Percentiles rank a stretch among this genome's conserved stretches.
Conservation (phyloP, 2,329 filamentous ascomycete genomes). For the Aspergillus pseudoglaucus region DNA sequence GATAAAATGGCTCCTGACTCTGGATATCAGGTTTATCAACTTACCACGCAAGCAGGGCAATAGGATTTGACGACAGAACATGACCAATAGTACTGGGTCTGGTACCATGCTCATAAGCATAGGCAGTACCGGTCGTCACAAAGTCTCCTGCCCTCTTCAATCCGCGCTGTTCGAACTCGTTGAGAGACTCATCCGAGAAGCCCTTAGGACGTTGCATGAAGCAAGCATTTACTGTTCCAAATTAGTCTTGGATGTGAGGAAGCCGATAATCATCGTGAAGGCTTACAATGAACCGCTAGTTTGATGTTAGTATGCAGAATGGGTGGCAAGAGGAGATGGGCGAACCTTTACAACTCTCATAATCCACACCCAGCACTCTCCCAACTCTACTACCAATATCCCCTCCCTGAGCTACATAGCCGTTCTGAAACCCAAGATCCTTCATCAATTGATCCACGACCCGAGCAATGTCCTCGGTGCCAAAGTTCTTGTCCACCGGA, state of each 20-base stretch:
- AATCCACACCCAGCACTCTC: conserved; percentile 16
- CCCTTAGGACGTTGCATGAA: conserved; percentile 18
- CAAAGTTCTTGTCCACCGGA: conserved; percentile 21
- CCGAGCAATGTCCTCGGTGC: conserved; percentile 17
- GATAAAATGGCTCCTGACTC: not conserved
- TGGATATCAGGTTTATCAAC: not conserved
- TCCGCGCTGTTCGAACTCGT: conserved; percentile 24
- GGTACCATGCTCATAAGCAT: conserved; percentile 25
- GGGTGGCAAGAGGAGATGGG: too few species aligned
- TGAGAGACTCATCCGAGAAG: conserved; percentile 16
- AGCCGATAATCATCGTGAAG: not conserved
- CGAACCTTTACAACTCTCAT: conserved; percentile 26
- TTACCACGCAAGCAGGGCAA: conserved; percentile 29
- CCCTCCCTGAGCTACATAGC: conserved; percentile 27
- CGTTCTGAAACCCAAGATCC: conserved; percentile 20
- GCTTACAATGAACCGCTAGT: conserved; percentile 24
- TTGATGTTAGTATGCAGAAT: conserved; percentile 1
- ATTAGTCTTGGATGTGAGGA: conserved; percentile 3
- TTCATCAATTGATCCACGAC: conserved; percentile 25
- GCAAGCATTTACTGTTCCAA: conserved; percentile 21
- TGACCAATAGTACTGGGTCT: conserved; percentile 29
- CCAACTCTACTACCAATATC: conserved; percentile 25
- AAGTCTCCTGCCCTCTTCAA: conserved; percentile 17
- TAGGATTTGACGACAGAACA: conserved; percentile 24
- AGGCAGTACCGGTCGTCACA: conserved; percentile 13